Conservation (phyloP, 495 filamentous ascomycete species). For the Aspergillus saccharolyticus region DNA sequence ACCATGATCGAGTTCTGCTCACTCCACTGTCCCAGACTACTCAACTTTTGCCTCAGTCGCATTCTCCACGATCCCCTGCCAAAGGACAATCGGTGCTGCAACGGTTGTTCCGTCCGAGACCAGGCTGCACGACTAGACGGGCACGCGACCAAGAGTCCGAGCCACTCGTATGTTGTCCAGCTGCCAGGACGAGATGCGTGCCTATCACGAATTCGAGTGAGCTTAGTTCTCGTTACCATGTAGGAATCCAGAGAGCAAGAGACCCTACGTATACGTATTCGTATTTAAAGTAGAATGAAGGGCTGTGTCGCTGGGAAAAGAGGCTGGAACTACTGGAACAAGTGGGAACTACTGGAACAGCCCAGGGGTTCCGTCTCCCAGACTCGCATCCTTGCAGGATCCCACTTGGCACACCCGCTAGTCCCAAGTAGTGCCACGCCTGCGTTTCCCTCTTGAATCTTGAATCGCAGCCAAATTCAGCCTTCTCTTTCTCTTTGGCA, state of each 20-base stretch:
- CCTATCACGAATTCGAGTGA: not conserved
- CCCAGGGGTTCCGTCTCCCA: no score
- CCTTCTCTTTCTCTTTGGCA: not conserved
- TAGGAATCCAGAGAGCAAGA: no score
- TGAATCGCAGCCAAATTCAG: not conserved
- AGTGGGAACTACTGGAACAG: no score
- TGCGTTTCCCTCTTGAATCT: no score
- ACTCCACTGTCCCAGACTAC: not conserved
- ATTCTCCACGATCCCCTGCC: not conserved
- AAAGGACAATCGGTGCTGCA: no score
- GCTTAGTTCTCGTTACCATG: not conserved
- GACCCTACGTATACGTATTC: not conserved
- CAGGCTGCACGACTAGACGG: not conserved
- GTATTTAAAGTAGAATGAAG: not conserved
- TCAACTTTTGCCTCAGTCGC: not conserved
- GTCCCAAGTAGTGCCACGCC: no score
- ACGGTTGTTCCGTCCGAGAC: not conserved
- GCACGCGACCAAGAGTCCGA: not conserved
- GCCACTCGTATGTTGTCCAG: not conserved
- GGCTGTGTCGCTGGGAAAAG: not conserved
- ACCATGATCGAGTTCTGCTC: not conserved
- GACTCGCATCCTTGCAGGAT: no score
- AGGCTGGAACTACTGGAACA: not conserved
- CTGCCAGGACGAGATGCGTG: not conserved
- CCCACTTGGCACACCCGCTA: no score